These are phyloP conservation scores for Ceratobasidium sp. DNA, from an alignment of 1,284 basidiomycete species.

Conservation along the genomic window DNA sequence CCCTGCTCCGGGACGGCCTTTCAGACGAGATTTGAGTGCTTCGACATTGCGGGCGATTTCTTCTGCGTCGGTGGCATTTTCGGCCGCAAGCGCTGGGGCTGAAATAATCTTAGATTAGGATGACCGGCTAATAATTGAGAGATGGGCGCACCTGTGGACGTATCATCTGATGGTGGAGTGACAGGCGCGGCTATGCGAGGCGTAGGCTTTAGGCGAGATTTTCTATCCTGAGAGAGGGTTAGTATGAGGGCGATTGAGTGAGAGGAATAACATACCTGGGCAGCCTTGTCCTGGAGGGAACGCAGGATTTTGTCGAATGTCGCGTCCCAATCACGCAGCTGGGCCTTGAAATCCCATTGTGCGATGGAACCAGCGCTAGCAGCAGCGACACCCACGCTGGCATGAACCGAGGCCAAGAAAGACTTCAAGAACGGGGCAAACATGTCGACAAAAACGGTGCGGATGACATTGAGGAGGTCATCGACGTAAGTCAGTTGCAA, in stretches of 20 bases:
- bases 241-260: background rate
- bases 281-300: slow-evolving; percentile 80
- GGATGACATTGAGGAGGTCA: slow-evolving; percentile 83
- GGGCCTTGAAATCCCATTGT: slow-evolving; percentile 76
- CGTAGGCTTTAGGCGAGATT: slow-evolving; percentile 68
- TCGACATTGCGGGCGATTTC: slow-evolving; percentile 94
- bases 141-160: slow-evolving; percentile 64
- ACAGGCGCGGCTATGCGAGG: slow-evolving; percentile 57
- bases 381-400: slow-evolving; percentile 59
- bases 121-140: slow-evolving; percentile 13
- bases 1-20: slow-evolving; percentile 68
- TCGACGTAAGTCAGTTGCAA: slow-evolving; percentile 96
- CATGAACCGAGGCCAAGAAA: slow-evolving; percentile 84
- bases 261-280: slow-evolving; percentile 64
- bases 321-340: slow-evolving; percentile 85
- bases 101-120: slow-evolving; percentile 23
- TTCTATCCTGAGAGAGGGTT: slow-evolving; percentile 69
- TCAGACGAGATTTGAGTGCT: slow-evolving; percentile 85
- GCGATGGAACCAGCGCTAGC: slow-evolving; percentile 33
- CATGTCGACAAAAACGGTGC: slow-evolving; percentile 85
- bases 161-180: slow-evolving; percentile 72
- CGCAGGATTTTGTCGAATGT: slow-evolving; percentile 84
- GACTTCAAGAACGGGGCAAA: slow-evolving; percentile 85
- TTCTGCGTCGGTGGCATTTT: slow-evolving; percentile 79
- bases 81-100: slow-evolving; percentile 71